Base-by-base conservation (phyloP, 2,329 filamentous ascomycete species). In the Hymenoscyphus scutula region DNA sequence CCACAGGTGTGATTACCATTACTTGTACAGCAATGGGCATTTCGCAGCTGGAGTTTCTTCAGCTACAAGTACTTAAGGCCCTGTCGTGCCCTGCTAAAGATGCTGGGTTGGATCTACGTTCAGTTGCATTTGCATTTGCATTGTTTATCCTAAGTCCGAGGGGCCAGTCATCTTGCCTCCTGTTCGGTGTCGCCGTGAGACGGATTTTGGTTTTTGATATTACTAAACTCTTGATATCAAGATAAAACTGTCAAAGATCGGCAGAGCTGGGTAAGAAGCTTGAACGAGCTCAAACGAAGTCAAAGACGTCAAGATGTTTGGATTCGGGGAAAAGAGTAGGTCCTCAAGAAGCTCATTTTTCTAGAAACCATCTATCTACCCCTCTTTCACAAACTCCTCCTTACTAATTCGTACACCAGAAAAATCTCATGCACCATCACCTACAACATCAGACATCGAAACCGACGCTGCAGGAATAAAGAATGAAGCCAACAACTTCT, bases 401-500 rank as follows among this genome's bases (percentile, higher is more conserved):
- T 48, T 48, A 25, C 45, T 48, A 48, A 48, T 48, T 48, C n/a
- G 10, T 23, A 23, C 19, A 23, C n/a, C 41, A 48, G 41, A 48
- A 37, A 37, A 37, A 25, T 13, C 45, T 19, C 45, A 48, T 8
- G 45, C 25, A 8, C 45, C 45, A 11, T 48, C 45, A 25, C n/a
- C 45, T 3, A 23, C 45, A 25, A 38, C 62, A 34, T 68, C 68
- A 38, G 63, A 65, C 17, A 45, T 66, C 15, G 69, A 71, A 53
- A 58, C 63, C 17, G 71, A 73, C 19, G 1, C 19, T 56, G 34
- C 61, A 1, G 70, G 62, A 7, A 56, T 65, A 34, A 71, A 71
- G 34, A 62, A 62, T 37, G 65, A 67, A 29, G 30, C 48, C 5
- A 68, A 67, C 29, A 69, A 69, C 54, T 64, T 60, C 59, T 70